A percentile compares a stretch with the other conserved stretches of the same genome.
phyloP scores from a whole-genome alignment of 495 filamentous ascomycete genomes.

The Hyaloscypha hepaticicola region DNA sequence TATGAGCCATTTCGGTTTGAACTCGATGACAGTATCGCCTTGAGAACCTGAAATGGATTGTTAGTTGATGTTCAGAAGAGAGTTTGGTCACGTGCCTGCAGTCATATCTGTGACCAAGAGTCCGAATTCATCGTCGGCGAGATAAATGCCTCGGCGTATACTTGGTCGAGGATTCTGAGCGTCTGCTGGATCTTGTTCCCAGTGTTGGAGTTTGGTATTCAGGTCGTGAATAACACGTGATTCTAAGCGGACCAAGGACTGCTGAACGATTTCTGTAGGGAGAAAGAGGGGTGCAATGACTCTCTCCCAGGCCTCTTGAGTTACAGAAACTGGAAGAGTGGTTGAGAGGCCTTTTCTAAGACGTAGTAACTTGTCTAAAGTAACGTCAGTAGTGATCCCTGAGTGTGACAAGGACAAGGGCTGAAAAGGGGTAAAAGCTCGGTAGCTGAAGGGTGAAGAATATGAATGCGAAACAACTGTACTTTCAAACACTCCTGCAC shows the following conservation, averaged over 20 bases:
- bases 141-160: constrained; percentile 54
- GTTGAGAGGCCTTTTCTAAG: constrained; percentile 31
- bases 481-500: constrained; percentile 19
- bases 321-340: constrained; percentile 14
- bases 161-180: constrained; percentile 34
- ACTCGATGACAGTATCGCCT: constrained; percentile 51
- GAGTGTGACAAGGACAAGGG: background rate
- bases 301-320: constrained; percentile 18
- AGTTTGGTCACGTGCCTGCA: constrained; percentile 27
- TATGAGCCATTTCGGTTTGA: constrained; percentile 94
- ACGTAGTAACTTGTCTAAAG: constrained; percentile 30
- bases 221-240: constrained; percentile 33
- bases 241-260: constrained; percentile 29
- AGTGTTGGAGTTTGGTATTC: constrained; percentile 48
- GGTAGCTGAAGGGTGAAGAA: background rate
- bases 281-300: constrained; percentile 26
- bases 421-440: background rate
- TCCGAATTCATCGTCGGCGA: constrained; percentile 61
- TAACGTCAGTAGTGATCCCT: constrained; percentile 3
- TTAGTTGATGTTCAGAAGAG: background rate
- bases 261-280: constrained; percentile 24
- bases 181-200: constrained; percentile 35
- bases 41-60: constrained; percentile 1
- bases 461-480: background rate
- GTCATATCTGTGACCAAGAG: constrained; percentile 84